Evolutionary conservation across 345 rosid genomes (phyloP).

Genomic region (Angophora floribunda): DNA sequence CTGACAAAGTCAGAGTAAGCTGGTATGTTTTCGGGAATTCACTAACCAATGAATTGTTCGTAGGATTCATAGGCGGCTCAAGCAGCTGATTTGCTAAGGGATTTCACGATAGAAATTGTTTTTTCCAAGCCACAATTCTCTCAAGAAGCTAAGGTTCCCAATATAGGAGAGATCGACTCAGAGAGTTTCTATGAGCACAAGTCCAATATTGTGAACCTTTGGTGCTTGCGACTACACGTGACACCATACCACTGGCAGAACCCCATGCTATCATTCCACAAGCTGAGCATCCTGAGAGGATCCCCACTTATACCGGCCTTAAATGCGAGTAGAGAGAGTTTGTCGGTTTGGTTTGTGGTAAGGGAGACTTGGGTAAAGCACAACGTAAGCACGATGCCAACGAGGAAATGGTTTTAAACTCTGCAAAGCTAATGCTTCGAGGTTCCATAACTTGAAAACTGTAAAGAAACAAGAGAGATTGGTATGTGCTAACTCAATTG

Average conservation of each 20-base stretch:
- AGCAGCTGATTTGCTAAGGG: neutral
- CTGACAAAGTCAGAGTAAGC: neutral
- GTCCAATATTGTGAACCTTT: neutral
- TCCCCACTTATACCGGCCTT: neutral
- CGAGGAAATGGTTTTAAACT: neutral
- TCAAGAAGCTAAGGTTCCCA: neutral
- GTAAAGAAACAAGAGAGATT: neutral
- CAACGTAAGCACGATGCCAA: neutral
- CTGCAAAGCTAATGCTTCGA: neutral
- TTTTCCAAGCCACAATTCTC: neutral
- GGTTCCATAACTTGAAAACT: neutral
- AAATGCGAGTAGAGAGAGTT: neutral
- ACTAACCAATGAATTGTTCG: neutral
- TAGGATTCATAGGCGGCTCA: neutral
- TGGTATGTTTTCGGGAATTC: neutral
- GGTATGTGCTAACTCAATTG: neutral
- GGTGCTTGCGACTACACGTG: neutral
- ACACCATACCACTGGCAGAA: neutral
- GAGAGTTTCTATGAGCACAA: neutral
- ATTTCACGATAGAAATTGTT: neutral
- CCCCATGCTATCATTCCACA: neutral
- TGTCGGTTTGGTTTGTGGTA: neutral
- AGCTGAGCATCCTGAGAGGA: neutral
- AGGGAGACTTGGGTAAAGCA: neutral
- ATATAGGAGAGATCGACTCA: neutral